These are phyloP conservation scores for Lolium rigidum DNA, from an alignment of 176 grass and related monocot species.

Conservation along the genomic window DNA sequence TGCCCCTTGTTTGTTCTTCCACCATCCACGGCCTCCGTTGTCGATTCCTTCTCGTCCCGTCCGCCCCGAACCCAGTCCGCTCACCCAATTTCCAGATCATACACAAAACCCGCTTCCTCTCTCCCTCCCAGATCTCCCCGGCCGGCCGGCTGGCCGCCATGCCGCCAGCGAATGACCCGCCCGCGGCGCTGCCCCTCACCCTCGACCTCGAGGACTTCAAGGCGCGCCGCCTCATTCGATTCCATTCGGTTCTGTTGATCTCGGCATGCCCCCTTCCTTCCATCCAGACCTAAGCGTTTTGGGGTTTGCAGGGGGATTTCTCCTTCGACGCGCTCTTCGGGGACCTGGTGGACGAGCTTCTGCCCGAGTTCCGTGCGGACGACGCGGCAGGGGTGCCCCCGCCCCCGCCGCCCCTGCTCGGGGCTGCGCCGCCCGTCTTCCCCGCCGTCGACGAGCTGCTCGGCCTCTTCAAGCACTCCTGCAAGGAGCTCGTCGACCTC, in stretches of 20 bases:
- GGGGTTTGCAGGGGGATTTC: constrained; percentile 71
- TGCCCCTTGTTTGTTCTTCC: background rate
- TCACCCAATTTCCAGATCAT: constrained; percentile 47
- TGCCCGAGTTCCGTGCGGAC: constrained; percentile 76
- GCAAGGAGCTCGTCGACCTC: constrained; percentile 98
- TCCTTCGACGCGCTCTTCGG: constrained; percentile 95
- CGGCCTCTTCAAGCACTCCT: constrained; percentile 92
- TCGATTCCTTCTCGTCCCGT: constrained; percentile 15
- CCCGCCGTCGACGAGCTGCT: constrained; percentile 93
- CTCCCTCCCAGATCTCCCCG: constrained; percentile 50
- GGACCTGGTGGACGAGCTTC: constrained; percentile 84
- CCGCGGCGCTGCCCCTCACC: constrained; percentile 77
- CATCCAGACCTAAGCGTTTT: background rate
- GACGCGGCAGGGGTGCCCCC: constrained; percentile 47
- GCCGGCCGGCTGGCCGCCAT: constrained; percentile 43
- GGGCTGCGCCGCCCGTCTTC: constrained; percentile 65
- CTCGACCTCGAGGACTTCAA: constrained; percentile 98
- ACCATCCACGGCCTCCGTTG: background rate
- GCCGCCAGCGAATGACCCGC: constrained; percentile 46
- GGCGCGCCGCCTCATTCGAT: constrained; percentile 39
- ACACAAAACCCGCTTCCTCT: background rate
- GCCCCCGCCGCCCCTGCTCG: constrained; percentile 50
- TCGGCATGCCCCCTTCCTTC: background rate
- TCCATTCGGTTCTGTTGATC: constrained; percentile 1
- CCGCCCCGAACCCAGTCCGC: constrained; percentile 34